Conservation (phyloP, 495 filamentous ascomycete species). For the Podospora fimiseda region DNA sequence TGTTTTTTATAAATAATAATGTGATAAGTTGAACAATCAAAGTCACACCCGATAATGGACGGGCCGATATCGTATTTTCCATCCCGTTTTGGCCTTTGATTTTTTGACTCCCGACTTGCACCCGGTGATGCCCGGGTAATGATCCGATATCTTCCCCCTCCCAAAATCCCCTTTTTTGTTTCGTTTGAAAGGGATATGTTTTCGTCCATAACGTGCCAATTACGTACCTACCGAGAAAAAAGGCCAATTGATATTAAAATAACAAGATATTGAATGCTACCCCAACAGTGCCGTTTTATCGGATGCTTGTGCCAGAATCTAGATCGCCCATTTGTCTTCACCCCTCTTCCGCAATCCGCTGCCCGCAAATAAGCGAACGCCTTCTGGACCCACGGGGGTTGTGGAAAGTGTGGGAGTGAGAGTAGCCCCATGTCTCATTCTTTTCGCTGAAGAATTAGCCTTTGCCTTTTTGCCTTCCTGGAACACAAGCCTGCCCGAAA, state of each 20-base stretch:
- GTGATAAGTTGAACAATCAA: no score
- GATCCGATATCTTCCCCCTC: background rate
- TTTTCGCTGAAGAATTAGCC: background rate
- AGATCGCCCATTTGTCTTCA: no score
- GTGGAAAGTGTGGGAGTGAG: no score
- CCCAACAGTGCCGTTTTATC: background rate
- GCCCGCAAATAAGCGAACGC: background rate
- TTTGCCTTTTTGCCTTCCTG: background rate
- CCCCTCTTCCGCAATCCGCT: background rate
- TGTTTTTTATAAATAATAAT: no score
- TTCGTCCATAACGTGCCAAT: slow-evolving; percentile 2
- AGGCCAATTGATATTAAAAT: background rate
- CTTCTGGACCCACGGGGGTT: no score
- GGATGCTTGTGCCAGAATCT: no score
- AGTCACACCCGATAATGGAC: no score
- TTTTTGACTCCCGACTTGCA: background rate
- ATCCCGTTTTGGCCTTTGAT: background rate
- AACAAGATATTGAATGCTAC: background rate
- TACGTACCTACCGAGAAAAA: background rate
- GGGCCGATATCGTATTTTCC: slow-evolving; percentile 4
- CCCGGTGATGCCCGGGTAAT: background rate
- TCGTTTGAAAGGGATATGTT: background rate
- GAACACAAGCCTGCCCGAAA: background rate
- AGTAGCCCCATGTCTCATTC: no score
- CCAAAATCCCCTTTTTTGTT: background rate